Evolutionary conservation across 2,329 filamentous ascomycete species (phyloP).

Genomic region (Exophiala oligosperma): DNA sequence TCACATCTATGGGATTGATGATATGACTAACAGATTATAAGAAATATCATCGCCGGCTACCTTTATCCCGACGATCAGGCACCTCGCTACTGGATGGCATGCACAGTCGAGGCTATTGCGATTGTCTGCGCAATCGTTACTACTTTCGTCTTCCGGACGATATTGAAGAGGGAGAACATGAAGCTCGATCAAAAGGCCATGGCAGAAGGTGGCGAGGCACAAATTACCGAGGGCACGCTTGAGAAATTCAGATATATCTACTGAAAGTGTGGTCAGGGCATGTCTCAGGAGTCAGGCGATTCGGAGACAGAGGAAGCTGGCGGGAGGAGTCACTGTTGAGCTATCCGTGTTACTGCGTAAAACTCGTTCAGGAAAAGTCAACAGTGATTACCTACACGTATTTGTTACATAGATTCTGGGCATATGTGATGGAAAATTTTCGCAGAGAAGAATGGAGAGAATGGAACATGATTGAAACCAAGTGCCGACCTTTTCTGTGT

Average conservation of each 20-base stretch:
- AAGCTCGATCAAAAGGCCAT: not conserved
- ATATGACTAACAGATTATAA: not conserved
- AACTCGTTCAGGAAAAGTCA: no score
- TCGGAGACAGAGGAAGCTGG: no score
- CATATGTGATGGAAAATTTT: no score
- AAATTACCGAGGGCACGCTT: not conserved
- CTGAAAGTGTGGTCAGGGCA: not conserved
- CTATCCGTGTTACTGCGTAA: no score
- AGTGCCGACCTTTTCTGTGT: no score
- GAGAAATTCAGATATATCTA: not conserved
- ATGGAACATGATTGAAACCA: no score
- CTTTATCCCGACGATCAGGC: not conserved
- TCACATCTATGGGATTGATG: not conserved
- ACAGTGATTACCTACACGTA: no score
- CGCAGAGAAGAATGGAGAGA: no score
- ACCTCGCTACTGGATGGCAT: conserved; percentile 1
- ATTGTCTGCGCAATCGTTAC: not conserved
- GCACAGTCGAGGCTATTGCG: not conserved
- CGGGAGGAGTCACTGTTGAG: no score
- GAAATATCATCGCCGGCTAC: not conserved
- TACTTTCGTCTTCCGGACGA: not conserved
- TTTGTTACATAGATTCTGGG: no score
- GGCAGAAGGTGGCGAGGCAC: not conserved
- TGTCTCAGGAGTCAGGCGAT: no score
- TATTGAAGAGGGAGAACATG: not conserved